These are phyloP conservation scores for Candida qinlingensis DNA, from an alignment of 805 yeast species.

Conservation along the genomic window DNA sequence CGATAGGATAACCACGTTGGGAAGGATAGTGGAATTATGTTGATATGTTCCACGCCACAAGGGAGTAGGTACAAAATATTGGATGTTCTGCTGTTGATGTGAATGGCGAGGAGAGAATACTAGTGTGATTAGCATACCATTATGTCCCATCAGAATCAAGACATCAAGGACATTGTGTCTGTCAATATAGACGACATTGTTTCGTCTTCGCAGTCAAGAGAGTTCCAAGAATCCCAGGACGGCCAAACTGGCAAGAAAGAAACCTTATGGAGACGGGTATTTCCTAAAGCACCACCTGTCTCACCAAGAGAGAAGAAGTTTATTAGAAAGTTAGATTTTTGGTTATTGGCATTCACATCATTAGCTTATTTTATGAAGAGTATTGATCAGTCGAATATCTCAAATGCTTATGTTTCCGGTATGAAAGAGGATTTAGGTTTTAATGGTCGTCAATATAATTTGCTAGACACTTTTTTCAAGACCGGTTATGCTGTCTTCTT, in stretches of 20 bases:
- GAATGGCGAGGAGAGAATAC: too few relatives aligned
- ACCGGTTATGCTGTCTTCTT: slow-evolving; percentile 64
- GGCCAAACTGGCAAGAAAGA: neutral
- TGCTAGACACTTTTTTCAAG: slow-evolving; percentile 50
- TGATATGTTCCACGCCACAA: too few relatives aligned
- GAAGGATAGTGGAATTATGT: too few relatives aligned
- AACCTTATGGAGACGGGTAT: neutral
- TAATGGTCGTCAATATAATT: slow-evolving; percentile 29
- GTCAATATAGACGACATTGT: neutral
- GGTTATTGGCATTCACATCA: slow-evolving; percentile 1
- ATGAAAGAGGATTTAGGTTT: slow-evolving; percentile 43
- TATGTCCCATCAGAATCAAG: neutral
- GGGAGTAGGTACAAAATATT: too few relatives aligned
- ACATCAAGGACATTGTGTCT: neutral
- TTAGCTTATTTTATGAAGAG: slow-evolving; percentile 8
- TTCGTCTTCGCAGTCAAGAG: neutral
- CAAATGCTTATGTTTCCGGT: slow-evolving; percentile 50
- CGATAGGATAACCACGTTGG: too few relatives aligned
- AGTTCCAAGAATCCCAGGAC: too few relatives aligned
- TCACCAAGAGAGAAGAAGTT: slow-evolving; percentile 25
- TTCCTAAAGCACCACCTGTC: slow-evolving; percentile 1
- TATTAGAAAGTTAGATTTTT: neutral
- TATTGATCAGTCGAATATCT: slow-evolving; percentile 2
- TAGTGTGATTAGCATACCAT: too few relatives aligned
- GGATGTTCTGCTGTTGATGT: too few relatives aligned